Evolutionary conservation across 768 basidiomycete species (phyloP), one percentile per base, ranked within the genome.

Genomic region (Lyophyllum atratum): DNA sequence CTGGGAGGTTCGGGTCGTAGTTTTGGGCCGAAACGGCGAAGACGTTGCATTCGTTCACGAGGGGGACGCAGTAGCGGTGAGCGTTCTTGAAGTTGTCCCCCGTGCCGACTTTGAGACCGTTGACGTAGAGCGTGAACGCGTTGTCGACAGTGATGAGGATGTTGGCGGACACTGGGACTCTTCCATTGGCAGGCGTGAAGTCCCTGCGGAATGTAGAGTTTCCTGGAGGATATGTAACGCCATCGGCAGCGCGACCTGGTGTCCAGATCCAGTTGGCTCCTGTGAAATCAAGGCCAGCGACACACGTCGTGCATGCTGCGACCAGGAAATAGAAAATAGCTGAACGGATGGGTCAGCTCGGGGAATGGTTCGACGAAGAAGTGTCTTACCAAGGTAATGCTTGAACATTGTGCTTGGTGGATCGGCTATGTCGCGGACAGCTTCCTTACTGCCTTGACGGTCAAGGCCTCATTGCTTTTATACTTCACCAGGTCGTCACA

Each of bases 201-300:
- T 64, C 65, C 40, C 68, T 68, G 21, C 74, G 68, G 60, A 75
- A 71, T 2, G 72, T 65, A 33, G 61, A 63, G 25, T 66, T 59
- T 3, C 70, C 70, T 0, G 64, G 45, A 8, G 70, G 70, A 33
- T 62, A 57, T 2, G 56, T 58, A 1, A 42, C 26, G 7, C 58
- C 59, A 11, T 59, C 61, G 0, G 63, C 43, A 11, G 57, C 58
- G 19, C 45, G 44, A 12, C 63, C 68, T 49, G 57, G 55, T 2
- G 61, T 69, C 74, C 72, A 75, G 49, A 75, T 73, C 71, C 72
- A 74, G 17, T 67, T 64, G 39, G 58, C 54, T 14, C 58, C 56
- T 19, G 55, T 50, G 21, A 62, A 62, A 25, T 59, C 49, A 7
- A 54, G 58, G 19, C 58, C 58, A 15, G 29, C 49, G 37, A 33